phyloP scores from a whole-genome alignment of 139 green algal genomes.

The Coccomyxa sp. region DNA sequence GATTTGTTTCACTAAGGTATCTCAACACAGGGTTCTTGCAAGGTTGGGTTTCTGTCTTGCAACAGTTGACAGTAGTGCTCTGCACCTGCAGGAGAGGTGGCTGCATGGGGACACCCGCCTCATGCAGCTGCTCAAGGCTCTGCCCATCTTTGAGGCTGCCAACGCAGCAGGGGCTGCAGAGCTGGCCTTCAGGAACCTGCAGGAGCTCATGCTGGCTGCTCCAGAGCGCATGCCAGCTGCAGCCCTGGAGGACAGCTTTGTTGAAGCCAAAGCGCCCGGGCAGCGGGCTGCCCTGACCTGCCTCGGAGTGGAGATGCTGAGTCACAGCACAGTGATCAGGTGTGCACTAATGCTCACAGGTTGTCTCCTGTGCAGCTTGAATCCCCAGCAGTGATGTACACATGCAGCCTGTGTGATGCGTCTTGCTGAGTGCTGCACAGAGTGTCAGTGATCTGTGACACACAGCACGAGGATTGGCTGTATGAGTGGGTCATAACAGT shows the following conservation, averaged over 20 bases:
- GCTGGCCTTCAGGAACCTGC: not conserved
- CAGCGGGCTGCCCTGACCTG: not conserved
- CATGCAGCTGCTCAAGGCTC: not conserved
- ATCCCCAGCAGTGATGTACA: too few relatives aligned
- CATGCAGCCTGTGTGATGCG: too few relatives aligned
- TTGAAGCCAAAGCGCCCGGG: not conserved
- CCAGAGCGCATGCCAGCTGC: not conserved
- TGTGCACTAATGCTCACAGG: too few relatives aligned
- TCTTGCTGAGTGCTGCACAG: too few relatives aligned
- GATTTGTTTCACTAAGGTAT: too few relatives aligned
- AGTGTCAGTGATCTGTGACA: too few relatives aligned
- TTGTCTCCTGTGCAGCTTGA: too few relatives aligned
- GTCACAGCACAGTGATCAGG: not conserved
- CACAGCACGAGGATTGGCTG: too few relatives aligned
- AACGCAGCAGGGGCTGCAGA: not conserved
- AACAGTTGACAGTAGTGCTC: too few relatives aligned
- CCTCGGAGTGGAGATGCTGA: constrained; percentile 8
- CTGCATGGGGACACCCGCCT: not conserved
- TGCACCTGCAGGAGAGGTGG: not conserved
- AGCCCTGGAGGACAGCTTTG: not conserved
- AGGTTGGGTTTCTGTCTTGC: too few relatives aligned
- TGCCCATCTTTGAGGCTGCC: not conserved
- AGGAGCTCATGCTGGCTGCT: not conserved
- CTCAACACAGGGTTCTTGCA: too few relatives aligned
- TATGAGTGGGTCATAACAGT: too few relatives aligned